phyloP scores from a whole-genome alignment of 331 rosid genomes.

The Cydonia oblonga region DNA sequence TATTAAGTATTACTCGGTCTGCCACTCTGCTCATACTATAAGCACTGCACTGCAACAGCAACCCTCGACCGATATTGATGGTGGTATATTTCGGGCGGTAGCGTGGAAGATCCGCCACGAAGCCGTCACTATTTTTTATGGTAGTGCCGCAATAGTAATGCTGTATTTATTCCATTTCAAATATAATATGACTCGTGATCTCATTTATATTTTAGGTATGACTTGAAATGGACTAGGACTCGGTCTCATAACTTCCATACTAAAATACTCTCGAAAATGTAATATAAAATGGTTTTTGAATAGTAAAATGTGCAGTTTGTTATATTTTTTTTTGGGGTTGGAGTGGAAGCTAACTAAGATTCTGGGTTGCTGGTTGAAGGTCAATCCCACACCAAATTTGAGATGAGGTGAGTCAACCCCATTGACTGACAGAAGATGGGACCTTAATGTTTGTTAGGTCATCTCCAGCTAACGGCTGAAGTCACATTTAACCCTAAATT shows the following conservation, averaged over 20 bases:
- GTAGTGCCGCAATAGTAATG: background rate
- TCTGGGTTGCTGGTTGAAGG: background rate
- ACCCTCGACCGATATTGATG: background rate
- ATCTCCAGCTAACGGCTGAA: background rate
- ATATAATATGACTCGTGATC: background rate
- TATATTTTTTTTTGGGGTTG: conserved; percentile 10
- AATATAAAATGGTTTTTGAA: background rate
- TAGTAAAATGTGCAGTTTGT: background rate
- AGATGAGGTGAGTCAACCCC: conserved; percentile 10
- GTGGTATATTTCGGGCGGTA: background rate
- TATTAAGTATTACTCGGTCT: background rate
- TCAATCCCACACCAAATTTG: background rate
- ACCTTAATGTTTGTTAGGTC: background rate
- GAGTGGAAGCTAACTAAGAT: conserved; percentile 20
- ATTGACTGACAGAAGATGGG: background rate
- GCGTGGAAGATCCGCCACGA: background rate
- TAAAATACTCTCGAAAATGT: background rate
- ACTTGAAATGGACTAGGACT: background rate
- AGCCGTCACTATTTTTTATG: background rate
- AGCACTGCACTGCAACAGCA: background rate
- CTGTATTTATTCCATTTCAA: background rate
- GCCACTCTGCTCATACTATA: background rate
- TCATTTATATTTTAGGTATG: background rate
- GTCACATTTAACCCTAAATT: too few relatives aligned
- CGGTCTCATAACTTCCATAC: background rate